A percentile compares a stretch with the other conserved stretches of the same genome.
These are phyloP conservation scores for Coemansia sp. DNA, from an alignment of 192 early-diverging fungal genomes.

Conservation along the genomic window DNA sequence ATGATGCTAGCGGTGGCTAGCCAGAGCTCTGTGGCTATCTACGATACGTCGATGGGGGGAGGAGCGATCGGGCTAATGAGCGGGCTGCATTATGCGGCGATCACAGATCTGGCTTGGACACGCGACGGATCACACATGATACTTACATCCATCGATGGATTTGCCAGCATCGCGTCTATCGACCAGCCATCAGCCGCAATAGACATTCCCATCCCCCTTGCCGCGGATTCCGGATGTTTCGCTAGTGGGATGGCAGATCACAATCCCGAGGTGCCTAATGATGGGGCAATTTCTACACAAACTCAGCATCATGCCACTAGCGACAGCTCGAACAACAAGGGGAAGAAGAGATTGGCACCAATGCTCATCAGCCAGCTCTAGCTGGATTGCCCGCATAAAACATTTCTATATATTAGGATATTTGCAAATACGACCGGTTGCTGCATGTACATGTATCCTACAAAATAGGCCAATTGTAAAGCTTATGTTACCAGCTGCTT, in stretches of 20 bases:
- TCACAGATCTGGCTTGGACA: slow-evolving; percentile 90
- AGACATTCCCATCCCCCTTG: slow-evolving; percentile 3
- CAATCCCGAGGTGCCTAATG: not conserved
- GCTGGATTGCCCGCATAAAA: not conserved
- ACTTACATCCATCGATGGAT: slow-evolving; percentile 84
- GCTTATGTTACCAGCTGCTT: not conserved
- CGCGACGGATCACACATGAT: slow-evolving; percentile 73
- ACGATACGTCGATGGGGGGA: slow-evolving; percentile 74
- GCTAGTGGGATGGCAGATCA: not conserved
- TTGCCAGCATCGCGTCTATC: slow-evolving; percentile 77
- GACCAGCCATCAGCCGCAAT: slow-evolving; percentile 47
- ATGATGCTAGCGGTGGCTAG: slow-evolving; percentile 84
- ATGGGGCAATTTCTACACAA: not conserved
- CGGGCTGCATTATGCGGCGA: slow-evolving; percentile 84
- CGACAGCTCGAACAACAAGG: slow-evolving; percentile 12
- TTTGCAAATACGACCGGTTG: not conserved
- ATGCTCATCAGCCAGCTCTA: slow-evolving; percentile 39
- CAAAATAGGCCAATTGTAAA: not conserved
- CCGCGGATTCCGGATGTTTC: not conserved
- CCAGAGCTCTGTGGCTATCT: slow-evolving; percentile 80
- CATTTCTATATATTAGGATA: not conserved
- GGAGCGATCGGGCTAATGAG: slow-evolving; percentile 70
- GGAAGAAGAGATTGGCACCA: slow-evolving; percentile 43
- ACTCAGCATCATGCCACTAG: not conserved
- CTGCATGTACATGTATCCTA: slow-evolving; percentile 6